Percentiles rank a stretch among this genome's conserved stretches.
These are phyloP conservation scores for Aureobasidium sp. DNA, from an alignment of 2,329 filamentous ascomycete species.

Conservation along the genomic window DNA sequence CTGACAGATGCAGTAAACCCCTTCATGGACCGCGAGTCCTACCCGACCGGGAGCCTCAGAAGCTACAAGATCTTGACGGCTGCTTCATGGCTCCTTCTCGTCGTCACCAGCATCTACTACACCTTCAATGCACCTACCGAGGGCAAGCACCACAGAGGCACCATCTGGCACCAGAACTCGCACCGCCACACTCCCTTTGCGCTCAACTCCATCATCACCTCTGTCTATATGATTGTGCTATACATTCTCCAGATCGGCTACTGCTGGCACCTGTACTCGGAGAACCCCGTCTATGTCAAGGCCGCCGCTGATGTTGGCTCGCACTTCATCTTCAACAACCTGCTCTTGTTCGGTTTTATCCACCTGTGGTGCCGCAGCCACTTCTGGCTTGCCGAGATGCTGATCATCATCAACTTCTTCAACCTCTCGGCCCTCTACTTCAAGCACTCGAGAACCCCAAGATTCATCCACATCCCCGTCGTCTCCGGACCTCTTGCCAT, in stretches of 20 bases:
- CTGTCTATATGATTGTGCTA: slow-evolving; percentile 73
- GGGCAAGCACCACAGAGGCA: slow-evolving; percentile 46
- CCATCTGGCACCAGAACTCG: slow-evolving; percentile 70
- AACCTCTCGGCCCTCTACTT: slow-evolving; percentile 76
- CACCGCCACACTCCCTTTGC: slow-evolving; percentile 65
- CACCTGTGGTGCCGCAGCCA: slow-evolving; percentile 72
- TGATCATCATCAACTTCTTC: slow-evolving; percentile 73
- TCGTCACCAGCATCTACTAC: slow-evolving; percentile 70
- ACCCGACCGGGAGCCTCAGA: slow-evolving; percentile 54
- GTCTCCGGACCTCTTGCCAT: slow-evolving; percentile 75
- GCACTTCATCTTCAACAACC: slow-evolving; percentile 81
- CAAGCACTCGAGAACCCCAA: slow-evolving; percentile 54
- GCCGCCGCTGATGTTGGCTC: slow-evolving; percentile 69
- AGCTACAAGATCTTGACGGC: slow-evolving; percentile 71
- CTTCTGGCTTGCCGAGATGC: slow-evolving; percentile 68
- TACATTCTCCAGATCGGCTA: slow-evolving; percentile 72
- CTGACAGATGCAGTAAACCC: slow-evolving; percentile 56
- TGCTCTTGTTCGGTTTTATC: slow-evolving; percentile 74
- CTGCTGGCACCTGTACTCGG: slow-evolving; percentile 67
- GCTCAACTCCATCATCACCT: slow-evolving; percentile 56
- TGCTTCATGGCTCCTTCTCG: slow-evolving; percentile 65
- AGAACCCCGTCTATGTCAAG: slow-evolving; percentile 55
- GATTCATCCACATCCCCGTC: slow-evolving; percentile 68
- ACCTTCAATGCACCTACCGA: slow-evolving; percentile 58
- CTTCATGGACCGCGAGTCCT: slow-evolving; percentile 63